Evolutionary conservation across 192 early-diverging fungal species (phyloP), one percentile per base, ranked within the genome.

Genomic region (Haplosporangium gracile): DNA sequence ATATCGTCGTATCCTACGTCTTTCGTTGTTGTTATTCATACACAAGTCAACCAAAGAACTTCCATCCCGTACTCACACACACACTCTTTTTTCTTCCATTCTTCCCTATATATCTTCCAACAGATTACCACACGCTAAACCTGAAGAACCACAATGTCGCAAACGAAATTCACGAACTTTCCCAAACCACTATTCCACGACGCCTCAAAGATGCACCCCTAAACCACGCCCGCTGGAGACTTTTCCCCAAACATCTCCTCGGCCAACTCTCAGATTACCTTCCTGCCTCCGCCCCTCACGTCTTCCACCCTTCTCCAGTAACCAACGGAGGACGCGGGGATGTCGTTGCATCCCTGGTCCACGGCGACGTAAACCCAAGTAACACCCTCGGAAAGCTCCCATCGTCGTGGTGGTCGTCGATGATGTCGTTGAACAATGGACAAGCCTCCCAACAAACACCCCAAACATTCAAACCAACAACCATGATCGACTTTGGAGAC

Each of bases 321-420:
- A 5, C 51, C 4, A 15, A 53, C 1, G 51, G n/a, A n/a, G 11
- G 65, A 36, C 49, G 34, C 6, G 80, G 78, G 13, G 74, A 82
- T 13, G 4, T n/a, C 7, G 40, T 55, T 1, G 88, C 83, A 5
- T 79, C 68, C 36, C n/a, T 86, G 15, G 70, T 89, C 11, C 88
- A 89, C 47, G 88, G 88, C 16, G 88, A 89, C 45, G 42, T 89
- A 22, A 89, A 82, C 39, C 80, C 88, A 0, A 79, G 82, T 34
- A 89, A 89, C 24, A 65, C 87, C n/a, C 70, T 89, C 24, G 88
- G 88, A 26, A 8, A 0, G 9, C 24, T 39, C 15, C 51, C 6
- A 2, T 15, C 42, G 2, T 36, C 36, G 15, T 47, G 29, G 57
- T 18, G 29, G 73, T 45, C 10, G 15, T 38, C n/a, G n/a, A 11